Evolutionary conservation across 805 yeast species (phyloP).

Genomic region (Candida wancherniae): DNA sequence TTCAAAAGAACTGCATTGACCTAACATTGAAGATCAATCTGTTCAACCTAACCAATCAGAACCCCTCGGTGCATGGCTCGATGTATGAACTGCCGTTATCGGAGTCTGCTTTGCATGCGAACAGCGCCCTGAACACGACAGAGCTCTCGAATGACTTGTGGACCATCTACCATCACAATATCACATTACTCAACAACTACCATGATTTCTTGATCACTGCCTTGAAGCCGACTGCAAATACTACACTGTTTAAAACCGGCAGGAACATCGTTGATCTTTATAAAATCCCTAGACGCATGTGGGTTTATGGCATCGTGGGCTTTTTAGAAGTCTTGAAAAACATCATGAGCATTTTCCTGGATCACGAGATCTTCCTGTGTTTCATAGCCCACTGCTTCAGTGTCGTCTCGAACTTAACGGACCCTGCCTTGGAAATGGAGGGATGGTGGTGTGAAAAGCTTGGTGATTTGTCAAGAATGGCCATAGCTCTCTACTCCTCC

Average conservation of each 20-base stretch:
- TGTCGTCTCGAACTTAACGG: constrained; percentile 50
- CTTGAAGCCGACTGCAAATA: constrained; percentile 52
- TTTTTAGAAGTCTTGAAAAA: constrained; percentile 73
- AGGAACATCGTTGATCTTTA: constrained; percentile 72
- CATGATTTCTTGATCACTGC: constrained; percentile 70
- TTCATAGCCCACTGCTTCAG: constrained; percentile 70
- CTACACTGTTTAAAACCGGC: constrained; percentile 60
- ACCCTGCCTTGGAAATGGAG: constrained; percentile 52
- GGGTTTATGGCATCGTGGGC: constrained; percentile 85
- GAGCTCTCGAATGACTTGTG: constrained; percentile 60
- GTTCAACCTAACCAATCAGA: constrained; percentile 29
- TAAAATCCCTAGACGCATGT: constrained; percentile 71
- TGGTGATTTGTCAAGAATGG: constrained; percentile 85
- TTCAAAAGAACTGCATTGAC: constrained; percentile 65
- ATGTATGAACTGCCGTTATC: constrained; percentile 14
- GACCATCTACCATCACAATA: constrained; percentile 65
- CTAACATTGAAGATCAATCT: constrained; percentile 46
- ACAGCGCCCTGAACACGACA: constrained; percentile 30
- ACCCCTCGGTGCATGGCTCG: constrained; percentile 22
- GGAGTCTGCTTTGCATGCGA: constrained; percentile 10
- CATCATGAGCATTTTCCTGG: constrained; percentile 66
- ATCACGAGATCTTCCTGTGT: constrained; percentile 73
- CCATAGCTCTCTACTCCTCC: constrained; percentile 77
- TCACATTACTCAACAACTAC: constrained; percentile 63
- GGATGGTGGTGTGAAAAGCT: constrained; percentile 82